These are phyloP conservation scores for Aristolochia californica DNA, from an alignment of 164 flowering plant genomes.

Conservation along the genomic window DNA sequence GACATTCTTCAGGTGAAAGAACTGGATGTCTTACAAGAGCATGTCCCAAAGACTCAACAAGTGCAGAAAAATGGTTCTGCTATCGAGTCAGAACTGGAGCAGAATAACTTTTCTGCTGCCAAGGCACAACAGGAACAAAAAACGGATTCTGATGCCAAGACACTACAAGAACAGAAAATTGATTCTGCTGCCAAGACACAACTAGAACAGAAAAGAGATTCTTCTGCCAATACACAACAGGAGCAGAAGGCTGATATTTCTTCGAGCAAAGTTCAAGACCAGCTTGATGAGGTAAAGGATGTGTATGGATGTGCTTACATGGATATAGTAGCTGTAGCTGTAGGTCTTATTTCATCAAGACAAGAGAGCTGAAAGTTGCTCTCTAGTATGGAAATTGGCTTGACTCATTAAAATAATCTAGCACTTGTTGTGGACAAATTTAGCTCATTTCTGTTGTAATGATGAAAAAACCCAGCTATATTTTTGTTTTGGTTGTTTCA, in stretches of 20 bases:
- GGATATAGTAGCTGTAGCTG: not conserved
- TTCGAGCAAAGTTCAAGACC: constrained; percentile 56
- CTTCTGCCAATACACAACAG: constrained; percentile 10
- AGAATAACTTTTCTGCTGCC: constrained; percentile 24
- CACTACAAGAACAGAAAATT: constrained; percentile 13
- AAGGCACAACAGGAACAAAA: constrained; percentile 70
- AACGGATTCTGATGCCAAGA: constrained; percentile 19
- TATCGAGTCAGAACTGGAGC: constrained; percentile 5
- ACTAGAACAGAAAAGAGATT: constrained; percentile 12
- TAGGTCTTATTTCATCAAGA: no score
- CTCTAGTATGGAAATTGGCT: no score
- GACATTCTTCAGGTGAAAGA: constrained; percentile 22
- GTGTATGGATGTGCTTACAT: constrained; percentile 10
- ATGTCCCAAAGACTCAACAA: constrained; percentile 22
- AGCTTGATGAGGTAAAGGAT: constrained; percentile 82
- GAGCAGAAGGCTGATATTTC: constrained; percentile 26
- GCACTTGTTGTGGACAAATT: no score
- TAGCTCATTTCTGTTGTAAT: no score
- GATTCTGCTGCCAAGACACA: no score
- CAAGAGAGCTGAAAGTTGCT: no score
- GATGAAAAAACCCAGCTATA: no score
- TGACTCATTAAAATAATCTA: no score
- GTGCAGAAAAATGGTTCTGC: constrained; percentile 4
- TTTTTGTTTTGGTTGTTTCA: no score
- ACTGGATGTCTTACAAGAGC: constrained; percentile 16